These are phyloP conservation scores for Panaeolus papilionaceus DNA, from an alignment of 768 basidiomycete species.

Conservation along the genomic window DNA sequence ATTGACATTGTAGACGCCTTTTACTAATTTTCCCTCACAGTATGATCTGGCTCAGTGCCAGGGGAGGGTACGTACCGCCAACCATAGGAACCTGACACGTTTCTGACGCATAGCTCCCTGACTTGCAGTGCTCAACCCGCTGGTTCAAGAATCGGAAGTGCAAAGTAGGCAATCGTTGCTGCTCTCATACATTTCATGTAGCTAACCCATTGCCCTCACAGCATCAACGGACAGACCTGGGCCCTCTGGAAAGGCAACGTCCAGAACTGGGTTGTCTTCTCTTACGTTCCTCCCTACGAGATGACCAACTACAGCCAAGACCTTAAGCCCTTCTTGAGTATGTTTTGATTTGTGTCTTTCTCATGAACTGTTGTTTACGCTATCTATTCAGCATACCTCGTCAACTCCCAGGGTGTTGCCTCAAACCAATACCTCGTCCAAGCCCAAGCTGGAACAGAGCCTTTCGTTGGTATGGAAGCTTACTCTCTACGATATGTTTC, in stretches of 20 bases:
- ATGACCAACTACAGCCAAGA: constrained; percentile 41
- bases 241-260: constrained; percentile 40
- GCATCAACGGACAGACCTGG: constrained; percentile 36
- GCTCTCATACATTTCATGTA: background rate
- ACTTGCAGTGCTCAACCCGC: constrained; percentile 37
- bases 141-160: constrained; percentile 38
- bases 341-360: constrained; percentile 3
- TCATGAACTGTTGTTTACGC: background rate
- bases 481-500: background rate
- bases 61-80: constrained; percentile 35
- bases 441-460: constrained; percentile 42
- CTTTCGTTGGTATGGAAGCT: constrained; percentile 33
- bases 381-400: constrained; percentile 33
- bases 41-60: constrained; percentile 42
- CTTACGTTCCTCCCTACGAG: constrained; percentile 42
- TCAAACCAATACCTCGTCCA: constrained; percentile 41
- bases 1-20: background rate
- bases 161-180: constrained; percentile 27
- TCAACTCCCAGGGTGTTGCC: constrained; percentile 36
- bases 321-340: constrained; percentile 41
- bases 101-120: background rate
- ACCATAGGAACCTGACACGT: background rate
- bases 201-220: background rate
- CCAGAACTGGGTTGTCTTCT: constrained; percentile 39
- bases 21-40: constrained; percentile 22